Percentiles rank a stretch among this genome's conserved stretches.
Evolutionary conservation across 2,329 filamentous ascomycete genomes (phyloP).

Genomic region (Trichophyton simii): DNA sequence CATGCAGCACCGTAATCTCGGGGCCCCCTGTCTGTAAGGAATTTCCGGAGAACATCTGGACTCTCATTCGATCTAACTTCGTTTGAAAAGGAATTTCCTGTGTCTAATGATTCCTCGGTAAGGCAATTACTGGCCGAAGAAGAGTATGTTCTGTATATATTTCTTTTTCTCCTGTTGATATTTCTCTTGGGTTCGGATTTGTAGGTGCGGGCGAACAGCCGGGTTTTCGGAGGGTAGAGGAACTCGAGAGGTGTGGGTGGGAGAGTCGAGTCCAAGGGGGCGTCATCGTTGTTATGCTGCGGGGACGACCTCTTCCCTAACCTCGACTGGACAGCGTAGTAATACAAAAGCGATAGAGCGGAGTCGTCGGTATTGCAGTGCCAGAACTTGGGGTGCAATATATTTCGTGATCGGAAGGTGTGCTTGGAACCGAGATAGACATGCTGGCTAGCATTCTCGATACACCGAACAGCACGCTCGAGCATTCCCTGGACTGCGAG

Average conservation of each 20-base stretch:
- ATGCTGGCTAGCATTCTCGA: slow-evolving; percentile 39
- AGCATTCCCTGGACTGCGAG: slow-evolving; percentile 31
- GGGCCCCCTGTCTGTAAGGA: slow-evolving; percentile 6
- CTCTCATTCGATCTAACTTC: background rate
- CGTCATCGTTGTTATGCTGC: background rate
- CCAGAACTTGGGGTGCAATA: slow-evolving; percentile 28
- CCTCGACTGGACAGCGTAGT: slow-evolving; percentile 6
- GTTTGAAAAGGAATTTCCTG: background rate
- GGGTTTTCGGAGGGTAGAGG: slow-evolving; percentile 26
- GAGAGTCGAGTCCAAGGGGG: background rate
- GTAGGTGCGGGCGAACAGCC: slow-evolving; percentile 10
- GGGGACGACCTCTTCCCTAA: background rate
- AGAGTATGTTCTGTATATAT: slow-evolving; percentile 14
- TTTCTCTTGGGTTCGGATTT: background rate
- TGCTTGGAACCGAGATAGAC: slow-evolving; percentile 30
- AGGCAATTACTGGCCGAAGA: slow-evolving; percentile 1
- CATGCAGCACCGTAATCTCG: slow-evolving; percentile 30
- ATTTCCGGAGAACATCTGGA: slow-evolving; percentile 3
- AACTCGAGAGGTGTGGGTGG: slow-evolving; percentile 24
- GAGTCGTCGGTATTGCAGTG: slow-evolving; percentile 21
- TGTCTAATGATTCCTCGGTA: background rate
- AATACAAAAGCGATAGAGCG: slow-evolving; percentile 21
- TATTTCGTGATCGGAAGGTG: slow-evolving; percentile 25
- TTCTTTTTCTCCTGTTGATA: slow-evolving; percentile 12
- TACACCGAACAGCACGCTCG: slow-evolving; percentile 39